These are phyloP conservation scores for Exsudoporus floridanus DNA, from an alignment of 1,284 basidiomycete species.

Conservation along the genomic window DNA sequence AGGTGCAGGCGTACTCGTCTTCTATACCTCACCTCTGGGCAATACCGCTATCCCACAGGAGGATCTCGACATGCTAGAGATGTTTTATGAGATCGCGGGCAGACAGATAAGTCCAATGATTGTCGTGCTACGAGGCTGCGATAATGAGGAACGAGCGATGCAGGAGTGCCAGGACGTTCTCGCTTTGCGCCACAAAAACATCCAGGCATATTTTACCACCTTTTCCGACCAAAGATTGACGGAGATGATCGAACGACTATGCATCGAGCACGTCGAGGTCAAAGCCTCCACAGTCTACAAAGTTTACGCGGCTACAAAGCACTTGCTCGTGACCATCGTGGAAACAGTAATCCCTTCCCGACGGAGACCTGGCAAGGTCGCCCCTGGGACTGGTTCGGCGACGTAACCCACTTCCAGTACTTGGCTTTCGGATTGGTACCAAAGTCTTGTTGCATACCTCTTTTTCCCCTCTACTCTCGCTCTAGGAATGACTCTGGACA, in stretches of 20 bases:
- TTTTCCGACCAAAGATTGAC: not conserved
- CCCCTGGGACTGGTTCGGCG: no score
- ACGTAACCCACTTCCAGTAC: no score
- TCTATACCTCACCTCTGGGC: not conserved
- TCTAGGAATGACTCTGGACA: no score
- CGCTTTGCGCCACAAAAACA: not conserved
- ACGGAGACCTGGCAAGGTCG: no score
- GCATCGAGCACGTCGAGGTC: not conserved
- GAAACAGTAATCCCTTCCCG: no score
- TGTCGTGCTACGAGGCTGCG: not conserved
- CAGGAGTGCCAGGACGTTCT: no score
- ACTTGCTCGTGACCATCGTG: not conserved
- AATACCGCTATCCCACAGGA: not conserved
- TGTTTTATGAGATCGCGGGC: not conserved
- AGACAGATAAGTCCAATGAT: not conserved
- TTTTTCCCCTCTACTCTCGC: no score
- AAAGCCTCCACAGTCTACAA: not conserved
- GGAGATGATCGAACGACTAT: not conserved
- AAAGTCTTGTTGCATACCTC: no score
- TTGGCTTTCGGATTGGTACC: no score
- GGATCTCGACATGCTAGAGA: not conserved
- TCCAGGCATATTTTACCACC: not conserved
- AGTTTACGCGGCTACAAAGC: no score
- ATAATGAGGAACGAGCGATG: not conserved
- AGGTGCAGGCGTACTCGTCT: not conserved